Percentiles rank a stretch among this genome's conserved stretches.
phyloP scores from a whole-genome alignment of 768 basidiomycete species.

The Serendipita sp. region DNA sequence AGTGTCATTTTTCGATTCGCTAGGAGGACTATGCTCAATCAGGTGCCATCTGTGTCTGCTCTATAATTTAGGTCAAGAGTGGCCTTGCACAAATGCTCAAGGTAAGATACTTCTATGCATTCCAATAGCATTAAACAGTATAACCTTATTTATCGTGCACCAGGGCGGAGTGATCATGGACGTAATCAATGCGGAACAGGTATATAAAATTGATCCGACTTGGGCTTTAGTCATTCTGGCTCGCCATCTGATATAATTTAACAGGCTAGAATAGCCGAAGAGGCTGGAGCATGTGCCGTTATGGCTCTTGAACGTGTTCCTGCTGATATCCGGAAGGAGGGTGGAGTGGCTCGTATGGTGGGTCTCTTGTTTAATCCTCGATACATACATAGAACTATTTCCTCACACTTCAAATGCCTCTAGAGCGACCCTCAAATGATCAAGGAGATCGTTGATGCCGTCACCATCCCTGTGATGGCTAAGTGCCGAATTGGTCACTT shows the following conservation, averaged over 20 bases:
- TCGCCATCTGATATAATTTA: constrained; percentile 7
- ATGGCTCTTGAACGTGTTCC: constrained; percentile 95
- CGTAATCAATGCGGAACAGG: constrained; percentile 66
- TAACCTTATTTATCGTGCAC: constrained; percentile 7
- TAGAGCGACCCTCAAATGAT: constrained; percentile 93
- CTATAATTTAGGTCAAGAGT: constrained; percentile 54
- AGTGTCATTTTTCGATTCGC: not conserved
- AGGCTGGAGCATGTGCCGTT: constrained; percentile 93
- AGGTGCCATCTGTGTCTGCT: not conserved
- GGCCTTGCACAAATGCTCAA: constrained; percentile 96
- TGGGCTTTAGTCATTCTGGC: constrained; percentile 18
- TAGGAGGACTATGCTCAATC: constrained; percentile 2
- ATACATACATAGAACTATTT: not conserved
- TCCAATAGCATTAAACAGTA: constrained; percentile 9
- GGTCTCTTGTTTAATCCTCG: constrained; percentile 13
- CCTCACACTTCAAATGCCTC: not conserved
- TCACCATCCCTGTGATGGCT: constrained; percentile 63
- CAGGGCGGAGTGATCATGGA: constrained; percentile 92
- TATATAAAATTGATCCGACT: constrained; percentile 12
- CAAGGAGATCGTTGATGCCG: constrained; percentile 85
- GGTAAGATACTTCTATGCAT: constrained; percentile 24
- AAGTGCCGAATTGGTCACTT: constrained; percentile 84
- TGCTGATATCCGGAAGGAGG: constrained; percentile 80
- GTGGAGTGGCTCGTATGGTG: constrained; percentile 95
- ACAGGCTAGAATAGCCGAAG: constrained; percentile 89